Percentiles rank a stretch among this genome's conserved stretches.
Conservation (phyloP, 148 eudicot species). For the Rhododendron simsii region DNA sequence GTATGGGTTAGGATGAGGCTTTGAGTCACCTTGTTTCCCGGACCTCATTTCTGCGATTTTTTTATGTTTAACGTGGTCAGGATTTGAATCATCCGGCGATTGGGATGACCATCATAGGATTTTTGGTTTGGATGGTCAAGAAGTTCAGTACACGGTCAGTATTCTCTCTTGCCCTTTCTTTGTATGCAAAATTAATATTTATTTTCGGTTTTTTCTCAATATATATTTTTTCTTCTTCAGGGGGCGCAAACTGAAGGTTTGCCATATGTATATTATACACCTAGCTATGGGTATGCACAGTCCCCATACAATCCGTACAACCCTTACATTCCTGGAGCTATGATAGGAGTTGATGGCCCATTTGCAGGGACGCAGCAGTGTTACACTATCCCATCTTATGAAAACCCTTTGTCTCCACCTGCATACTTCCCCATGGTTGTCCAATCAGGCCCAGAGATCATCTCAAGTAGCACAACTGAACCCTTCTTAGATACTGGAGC, state of each 20-base stretch:
- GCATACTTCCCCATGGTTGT: conserved; percentile 56
- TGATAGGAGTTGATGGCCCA: conserved; percentile 77
- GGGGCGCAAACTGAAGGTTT: conserved; percentile 66
- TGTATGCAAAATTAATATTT: not conserved
- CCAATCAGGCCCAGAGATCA: conserved; percentile 45
- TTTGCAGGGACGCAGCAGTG: conserved; percentile 62
- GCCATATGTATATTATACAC: conserved; percentile 78
- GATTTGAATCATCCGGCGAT: conserved; percentile 66
- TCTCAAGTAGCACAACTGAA: conserved; percentile 42
- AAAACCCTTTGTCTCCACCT: conserved; percentile 43
- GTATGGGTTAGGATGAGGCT: not conserved
- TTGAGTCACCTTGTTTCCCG: not conserved
- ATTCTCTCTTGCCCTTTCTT: not conserved
- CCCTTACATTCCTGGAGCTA: conserved; percentile 96
- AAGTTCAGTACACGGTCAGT: conserved; percentile 68
- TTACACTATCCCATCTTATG: conserved; percentile 68
- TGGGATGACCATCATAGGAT: conserved; percentile 76
- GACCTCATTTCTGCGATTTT: not conserved
- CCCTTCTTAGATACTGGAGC: conserved; percentile 33
- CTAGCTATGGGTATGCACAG: conserved; percentile 79
- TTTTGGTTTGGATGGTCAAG: conserved; percentile 83
- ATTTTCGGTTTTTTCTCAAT: not conserved
- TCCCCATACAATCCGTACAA: conserved; percentile 90
- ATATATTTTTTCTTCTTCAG: conserved; percentile 25
- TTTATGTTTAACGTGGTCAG: conserved; percentile 25